Percentiles rank a stretch among this genome's conserved stretches.
Evolutionary conservation across 257 asterid genomes (phyloP).

Genomic region (Solanum sitiens): DNA sequence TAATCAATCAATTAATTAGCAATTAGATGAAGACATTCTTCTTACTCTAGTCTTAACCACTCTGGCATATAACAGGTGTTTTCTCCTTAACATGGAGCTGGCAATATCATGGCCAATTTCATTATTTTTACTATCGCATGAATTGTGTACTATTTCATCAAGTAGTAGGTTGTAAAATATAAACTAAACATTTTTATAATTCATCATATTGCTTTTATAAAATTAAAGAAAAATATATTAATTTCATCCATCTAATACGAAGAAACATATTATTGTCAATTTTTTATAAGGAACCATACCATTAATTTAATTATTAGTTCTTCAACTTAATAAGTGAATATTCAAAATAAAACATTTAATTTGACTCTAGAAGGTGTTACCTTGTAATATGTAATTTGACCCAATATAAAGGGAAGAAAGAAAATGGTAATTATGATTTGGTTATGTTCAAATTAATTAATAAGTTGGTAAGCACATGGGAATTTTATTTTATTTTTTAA

Average conservation of each 20-base stretch:
- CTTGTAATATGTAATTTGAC: background rate
- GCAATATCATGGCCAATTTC: background rate
- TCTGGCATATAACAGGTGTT: background rate
- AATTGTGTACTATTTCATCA: background rate
- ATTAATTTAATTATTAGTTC: background rate
- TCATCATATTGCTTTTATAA: background rate
- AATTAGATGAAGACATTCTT: slow-evolving; percentile 9
- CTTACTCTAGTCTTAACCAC: background rate
- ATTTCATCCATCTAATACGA: background rate
- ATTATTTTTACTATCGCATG: background rate
- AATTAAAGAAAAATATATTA: background rate
- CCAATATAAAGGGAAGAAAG: background rate
- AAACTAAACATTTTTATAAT: too few relatives aligned
- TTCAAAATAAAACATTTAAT: background rate
- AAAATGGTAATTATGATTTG: background rate
- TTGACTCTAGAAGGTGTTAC: too few relatives aligned
- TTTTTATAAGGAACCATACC: background rate
- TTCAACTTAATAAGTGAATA: background rate
- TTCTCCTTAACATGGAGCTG: background rate
- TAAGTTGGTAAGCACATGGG: background rate
- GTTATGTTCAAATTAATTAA: background rate
- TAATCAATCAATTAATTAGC: background rate
- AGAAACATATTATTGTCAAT: background rate
- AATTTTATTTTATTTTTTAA: too few relatives aligned
- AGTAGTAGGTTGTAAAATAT: background rate